Percentiles rank a stretch among this genome's conserved stretches.
Evolutionary conservation across 2,329 filamentous ascomycete species (phyloP).

Genomic region (Leptographium radiaticola): DNA sequence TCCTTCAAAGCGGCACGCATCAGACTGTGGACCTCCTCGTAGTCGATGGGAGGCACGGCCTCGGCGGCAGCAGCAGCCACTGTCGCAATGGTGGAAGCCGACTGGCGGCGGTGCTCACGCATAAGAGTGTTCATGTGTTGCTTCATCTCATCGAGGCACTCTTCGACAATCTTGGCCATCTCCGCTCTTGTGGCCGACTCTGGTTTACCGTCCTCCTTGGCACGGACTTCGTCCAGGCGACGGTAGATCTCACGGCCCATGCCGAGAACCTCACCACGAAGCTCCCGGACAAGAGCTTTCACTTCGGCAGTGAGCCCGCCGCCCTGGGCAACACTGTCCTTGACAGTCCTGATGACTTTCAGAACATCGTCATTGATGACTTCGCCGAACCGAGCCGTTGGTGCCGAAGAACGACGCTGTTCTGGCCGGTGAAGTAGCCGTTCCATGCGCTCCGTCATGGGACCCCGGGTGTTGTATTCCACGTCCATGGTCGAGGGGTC

Average conservation of each 20-base stretch:
- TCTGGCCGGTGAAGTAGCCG: slow-evolving; percentile 30
- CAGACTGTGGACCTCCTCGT: slow-evolving; percentile 74
- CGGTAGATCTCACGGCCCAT: slow-evolving; percentile 88
- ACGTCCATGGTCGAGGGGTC: slow-evolving; percentile 21
- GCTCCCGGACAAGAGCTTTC: slow-evolving; percentile 77
- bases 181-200: slow-evolving; percentile 52
- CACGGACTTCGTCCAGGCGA: slow-evolving; percentile 60
- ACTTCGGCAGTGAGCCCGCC: slow-evolving; percentile 86
- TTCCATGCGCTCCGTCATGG: slow-evolving; percentile 28
- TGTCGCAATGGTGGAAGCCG: slow-evolving; percentile 35
- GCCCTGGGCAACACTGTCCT: slow-evolving; percentile 78
- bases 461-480: slow-evolving; percentile 20
- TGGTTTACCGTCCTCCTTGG: slow-evolving; percentile 29
- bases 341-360: slow-evolving; percentile 72
- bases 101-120: slow-evolving; percentile 59
- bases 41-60: slow-evolving; percentile 48
- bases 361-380: slow-evolving; percentile 66
- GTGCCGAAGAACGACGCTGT: slow-evolving; percentile 30
- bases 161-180: slow-evolving; percentile 63
- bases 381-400: slow-evolving; percentile 33
- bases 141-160: slow-evolving; percentile 70
- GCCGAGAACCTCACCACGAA: slow-evolving; percentile 82
- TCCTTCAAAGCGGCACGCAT: slow-evolving; percentile 64
- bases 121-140: slow-evolving; percentile 72
- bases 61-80: slow-evolving; percentile 35